These are phyloP conservation scores for Westerdykella sp. DNA, from an alignment of 2,329 filamentous ascomycete genomes.

Conservation along the genomic window DNA sequence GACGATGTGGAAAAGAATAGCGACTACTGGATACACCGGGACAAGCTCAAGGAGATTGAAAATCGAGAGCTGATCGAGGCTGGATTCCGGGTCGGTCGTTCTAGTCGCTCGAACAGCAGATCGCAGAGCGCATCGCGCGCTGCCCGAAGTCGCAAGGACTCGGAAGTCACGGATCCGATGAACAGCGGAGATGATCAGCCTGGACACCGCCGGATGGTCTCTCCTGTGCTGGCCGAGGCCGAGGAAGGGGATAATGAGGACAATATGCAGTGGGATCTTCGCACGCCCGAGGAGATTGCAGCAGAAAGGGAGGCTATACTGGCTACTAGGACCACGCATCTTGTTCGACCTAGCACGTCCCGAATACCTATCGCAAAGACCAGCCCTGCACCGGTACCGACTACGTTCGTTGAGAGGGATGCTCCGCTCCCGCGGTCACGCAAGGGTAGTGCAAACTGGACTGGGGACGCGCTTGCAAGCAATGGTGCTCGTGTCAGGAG, in stretches of 20 bases:
- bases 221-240: slow-evolving; percentile 37
- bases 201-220: slow-evolving; percentile 27
- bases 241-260: slow-evolving; percentile 43
- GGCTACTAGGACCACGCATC: slow-evolving; percentile 44
- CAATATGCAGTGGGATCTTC: slow-evolving; percentile 58
- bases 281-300: slow-evolving; percentile 71
- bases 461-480: slow-evolving; percentile 54
- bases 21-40: slow-evolving; percentile 78
- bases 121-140: slow-evolving; percentile 23
- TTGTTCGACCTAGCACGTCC: slow-evolving; percentile 53
- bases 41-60: slow-evolving; percentile 77
- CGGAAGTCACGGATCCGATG: slow-evolving; percentile 20
- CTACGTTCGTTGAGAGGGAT: slow-evolving; percentile 67
- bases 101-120: slow-evolving; percentile 34
- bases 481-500: slow-evolving; percentile 64
- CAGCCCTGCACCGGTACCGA: slow-evolving; percentile 69
- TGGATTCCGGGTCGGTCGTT: slow-evolving; percentile 55
- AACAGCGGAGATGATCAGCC: slow-evolving; percentile 23
- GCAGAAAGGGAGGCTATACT: slow-evolving; percentile 45
- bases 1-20: slow-evolving; percentile 43
- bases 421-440: slow-evolving; percentile 58
- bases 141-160: slow-evolving; percentile 28
- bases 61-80: slow-evolving; percentile 73
- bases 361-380: slow-evolving; percentile 80
- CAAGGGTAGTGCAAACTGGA: slow-evolving; percentile 51